Evolutionary conservation across 1,284 basidiomycete species (phyloP).

Genomic region (Neonothopanus nambi): DNA sequence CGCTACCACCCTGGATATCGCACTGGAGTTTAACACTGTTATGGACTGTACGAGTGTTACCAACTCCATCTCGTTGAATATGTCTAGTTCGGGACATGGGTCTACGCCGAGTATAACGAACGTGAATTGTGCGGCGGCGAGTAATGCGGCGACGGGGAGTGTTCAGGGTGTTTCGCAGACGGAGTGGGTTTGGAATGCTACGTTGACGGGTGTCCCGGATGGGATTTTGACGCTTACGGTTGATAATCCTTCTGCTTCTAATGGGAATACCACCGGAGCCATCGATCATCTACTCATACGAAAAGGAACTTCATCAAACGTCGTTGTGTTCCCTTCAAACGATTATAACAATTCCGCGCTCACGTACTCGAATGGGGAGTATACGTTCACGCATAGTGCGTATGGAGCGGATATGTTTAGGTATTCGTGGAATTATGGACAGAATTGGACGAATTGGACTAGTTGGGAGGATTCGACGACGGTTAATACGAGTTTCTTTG

Average conservation of each 20-base stretch:
- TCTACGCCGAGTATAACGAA: conserved; percentile 50
- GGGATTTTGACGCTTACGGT: conserved; percentile 78
- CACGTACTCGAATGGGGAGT: conserved; percentile 58
- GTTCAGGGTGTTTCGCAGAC: conserved; percentile 60
- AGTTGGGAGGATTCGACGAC: conserved; percentile 73
- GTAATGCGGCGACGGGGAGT: conserved; percentile 40
- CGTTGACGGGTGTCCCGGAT: conserved; percentile 72
- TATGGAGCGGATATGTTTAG: conserved; percentile 86
- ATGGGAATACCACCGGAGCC: conserved; percentile 51
- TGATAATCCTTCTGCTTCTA: conserved; percentile 50
- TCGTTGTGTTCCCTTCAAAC: conserved; percentile 79
- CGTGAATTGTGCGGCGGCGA: conserved; percentile 46
- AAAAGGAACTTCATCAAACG: conserved; percentile 73
- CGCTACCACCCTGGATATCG: conserved; percentile 63
- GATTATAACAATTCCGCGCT: conserved; percentile 72
- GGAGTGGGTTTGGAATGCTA: conserved; percentile 72
- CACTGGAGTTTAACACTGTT: conserved; percentile 73
- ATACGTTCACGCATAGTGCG: conserved; percentile 78
- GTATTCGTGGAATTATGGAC: conserved; percentile 85
- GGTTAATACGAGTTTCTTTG: conserved; percentile 61
- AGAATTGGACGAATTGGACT: conserved; percentile 79
- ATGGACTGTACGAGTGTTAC: conserved; percentile 79
- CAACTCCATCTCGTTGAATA: conserved; percentile 58
- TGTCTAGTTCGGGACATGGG: conserved; percentile 70
- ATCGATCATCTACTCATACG: conserved; percentile 78